phyloP scores from a whole-genome alignment of 352 stramenopile genomes.

The Phytophthora quininea region DNA sequence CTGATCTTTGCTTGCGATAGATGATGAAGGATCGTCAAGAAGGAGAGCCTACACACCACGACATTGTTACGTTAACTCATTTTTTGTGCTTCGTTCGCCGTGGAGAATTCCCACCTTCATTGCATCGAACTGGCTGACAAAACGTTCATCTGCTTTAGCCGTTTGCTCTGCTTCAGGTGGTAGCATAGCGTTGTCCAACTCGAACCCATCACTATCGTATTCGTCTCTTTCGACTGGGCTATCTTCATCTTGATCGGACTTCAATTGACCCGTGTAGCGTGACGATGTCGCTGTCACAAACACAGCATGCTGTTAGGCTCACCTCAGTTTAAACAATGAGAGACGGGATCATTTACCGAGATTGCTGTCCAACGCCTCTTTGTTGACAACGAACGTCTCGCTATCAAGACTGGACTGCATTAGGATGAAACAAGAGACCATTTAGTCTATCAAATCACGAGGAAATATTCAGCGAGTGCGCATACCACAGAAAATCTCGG shows the following conservation, averaged over 20 bases:
- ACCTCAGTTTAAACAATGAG: neutral
- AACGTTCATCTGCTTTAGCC: conserved; percentile 15
- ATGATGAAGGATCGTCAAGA: conserved; percentile 5
- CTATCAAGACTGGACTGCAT: conserved; percentile 75
- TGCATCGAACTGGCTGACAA: conserved; percentile 44
- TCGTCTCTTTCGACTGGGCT: conserved; percentile 39
- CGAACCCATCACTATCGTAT: conserved; percentile 69
- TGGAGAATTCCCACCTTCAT: conserved; percentile 39
- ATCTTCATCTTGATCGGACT: conserved; percentile 27
- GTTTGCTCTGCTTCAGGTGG: neutral
- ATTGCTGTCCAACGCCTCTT: conserved; percentile 57
- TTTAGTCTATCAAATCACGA: neutral
- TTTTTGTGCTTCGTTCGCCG: neutral
- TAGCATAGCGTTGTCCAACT: conserved; percentile 57
- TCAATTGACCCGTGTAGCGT: conserved; percentile 42
- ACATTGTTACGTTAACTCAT: neutral
- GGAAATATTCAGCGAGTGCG: neutral
- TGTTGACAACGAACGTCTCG: conserved; percentile 77
- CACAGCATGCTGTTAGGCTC: neutral
- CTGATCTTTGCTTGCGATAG: neutral
- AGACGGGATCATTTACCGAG: conserved; percentile 28
- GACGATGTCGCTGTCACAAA: conserved; percentile 33
- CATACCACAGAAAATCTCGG: conserved; percentile 57
- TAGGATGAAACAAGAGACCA: neutral
- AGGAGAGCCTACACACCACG: conserved; percentile 11